These are phyloP conservation scores for Epicoccum sorghinum DNA, from an alignment of 2,329 filamentous ascomycete species.

Conservation along the genomic window DNA sequence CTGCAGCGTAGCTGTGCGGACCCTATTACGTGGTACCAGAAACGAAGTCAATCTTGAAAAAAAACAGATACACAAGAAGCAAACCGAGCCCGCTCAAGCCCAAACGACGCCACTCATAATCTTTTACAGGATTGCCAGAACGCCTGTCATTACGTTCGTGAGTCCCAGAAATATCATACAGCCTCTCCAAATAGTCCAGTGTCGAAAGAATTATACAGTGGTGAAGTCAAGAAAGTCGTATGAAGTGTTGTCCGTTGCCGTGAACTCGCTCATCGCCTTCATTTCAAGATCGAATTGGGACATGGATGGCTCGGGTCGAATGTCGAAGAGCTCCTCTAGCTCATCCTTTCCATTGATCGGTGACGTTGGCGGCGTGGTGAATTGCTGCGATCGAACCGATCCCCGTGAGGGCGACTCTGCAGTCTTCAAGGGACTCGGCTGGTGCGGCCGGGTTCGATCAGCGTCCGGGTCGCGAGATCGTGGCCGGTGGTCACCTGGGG, in stretches of 20 bases:
- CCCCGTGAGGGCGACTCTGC: constrained; percentile 42
- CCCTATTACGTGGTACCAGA: constrained; percentile 10
- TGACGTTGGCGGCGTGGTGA: constrained; percentile 47
- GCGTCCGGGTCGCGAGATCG: constrained; percentile 33
- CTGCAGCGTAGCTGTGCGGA: constrained; percentile 13
- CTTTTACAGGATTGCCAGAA: constrained; percentile 20
- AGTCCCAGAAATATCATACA: constrained; percentile 39
- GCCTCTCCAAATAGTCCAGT: constrained; percentile 13
- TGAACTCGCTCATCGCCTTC: constrained; percentile 46
- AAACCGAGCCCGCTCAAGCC: constrained; percentile 16
- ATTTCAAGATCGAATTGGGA: constrained; percentile 49
- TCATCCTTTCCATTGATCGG: constrained; percentile 42
- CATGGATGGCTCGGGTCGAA: constrained; percentile 38
- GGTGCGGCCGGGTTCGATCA: constrained; percentile 22
- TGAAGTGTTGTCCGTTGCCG: constrained; percentile 34
- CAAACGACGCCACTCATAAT: constrained; percentile 6
- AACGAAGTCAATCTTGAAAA: constrained; percentile 11
- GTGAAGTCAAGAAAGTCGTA: constrained; percentile 47
- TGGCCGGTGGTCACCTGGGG: constrained; percentile 40
- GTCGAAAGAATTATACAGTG: constrained; percentile 26
- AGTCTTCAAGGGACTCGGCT: constrained; percentile 35
- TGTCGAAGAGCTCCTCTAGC: constrained; percentile 43
- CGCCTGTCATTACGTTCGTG: constrained; percentile 38
- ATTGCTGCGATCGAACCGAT: constrained; percentile 45
- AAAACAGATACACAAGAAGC: constrained; percentile 15